Base-by-base conservation (phyloP, 108 stramenopile species). In the Nitzschia sp. region DNA sequence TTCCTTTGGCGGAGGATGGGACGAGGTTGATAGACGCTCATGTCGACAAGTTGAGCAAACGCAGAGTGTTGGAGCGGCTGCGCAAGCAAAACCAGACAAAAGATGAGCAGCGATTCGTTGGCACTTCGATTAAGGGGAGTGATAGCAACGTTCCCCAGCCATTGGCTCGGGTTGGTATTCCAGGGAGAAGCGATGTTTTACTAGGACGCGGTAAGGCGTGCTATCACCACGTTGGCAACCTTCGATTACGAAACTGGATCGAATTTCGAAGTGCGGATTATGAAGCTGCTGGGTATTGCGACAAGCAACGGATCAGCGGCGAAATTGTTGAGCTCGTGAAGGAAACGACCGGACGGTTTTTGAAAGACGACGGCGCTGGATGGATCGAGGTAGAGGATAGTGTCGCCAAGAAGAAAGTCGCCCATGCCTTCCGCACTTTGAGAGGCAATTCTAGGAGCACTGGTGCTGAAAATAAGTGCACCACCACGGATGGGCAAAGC, bases 191-290 rank as follows among this genome's bases (percentile, higher is more conserved):
- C 23, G 71, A 72, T 46, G 62, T 72, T 28, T 31, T 72, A 2
- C 47, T 72, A 33, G 71, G 71, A 1, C 58, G 59, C 17, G 70
- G 70, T 28, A 71, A 48, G 45, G 46, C 36, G 9, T 71, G 5
- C 47, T 32, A 60, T 17, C 13, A 48, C 3, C 59, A 53, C 49
- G 18, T 34, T 2, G 59, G 70, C 1, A 71, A 60, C 18, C 24
- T 54, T 0, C 35, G 46, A 2, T 49, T 58, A 1, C 29, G 59
- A 23, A 1, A 0, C 1, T 48, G 48, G 29, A 30, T 71, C 2
- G 70, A 71, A 38, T 13, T 26, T 9, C 2, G 30, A 1, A 24
- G 15, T 3, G 54, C 18, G 15, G 5, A 18, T 1, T 68, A 57
- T 24, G 55, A 68, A 17, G 13, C 5, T 5, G 15, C 47, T 9